Percentiles rank a stretch among this genome's conserved stretches.
These are phyloP conservation scores for Zea luxurians DNA, from an alignment of 176 grass and related monocot genomes.

Conservation along the genomic window DNA sequence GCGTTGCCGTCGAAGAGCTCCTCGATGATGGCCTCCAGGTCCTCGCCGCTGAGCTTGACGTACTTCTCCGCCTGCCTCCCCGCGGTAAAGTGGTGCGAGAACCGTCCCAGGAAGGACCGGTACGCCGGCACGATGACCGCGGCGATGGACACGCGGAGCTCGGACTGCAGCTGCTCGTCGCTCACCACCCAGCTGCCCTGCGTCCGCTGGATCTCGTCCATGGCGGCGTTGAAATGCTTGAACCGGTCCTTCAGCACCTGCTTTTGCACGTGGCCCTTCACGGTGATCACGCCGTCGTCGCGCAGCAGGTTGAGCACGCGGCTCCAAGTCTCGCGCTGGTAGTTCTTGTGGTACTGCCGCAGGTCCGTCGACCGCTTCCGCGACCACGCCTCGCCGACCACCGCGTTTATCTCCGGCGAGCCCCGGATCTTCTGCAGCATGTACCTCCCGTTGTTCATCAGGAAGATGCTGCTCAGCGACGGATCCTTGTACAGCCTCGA, in stretches of 20 bases:
- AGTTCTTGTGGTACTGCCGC: slow-evolving; percentile 92
- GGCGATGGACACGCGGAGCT: slow-evolving; percentile 82
- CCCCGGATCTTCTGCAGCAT: slow-evolving; percentile 87
- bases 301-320: slow-evolving; percentile 58
- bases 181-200: slow-evolving; percentile 81
- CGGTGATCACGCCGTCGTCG: slow-evolving; percentile 74
- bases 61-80: slow-evolving; percentile 87
- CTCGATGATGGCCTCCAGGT: slow-evolving; percentile 80
- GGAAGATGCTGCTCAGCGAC: slow-evolving; percentile 62
- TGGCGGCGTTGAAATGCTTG: slow-evolving; percentile 84
- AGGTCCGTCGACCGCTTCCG: slow-evolving; percentile 73
- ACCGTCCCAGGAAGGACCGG: slow-evolving; percentile 70
- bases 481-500: slow-evolving; percentile 73
- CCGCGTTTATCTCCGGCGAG: slow-evolving; percentile 59
- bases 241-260: slow-evolving; percentile 79
- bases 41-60: slow-evolving; percentile 70
- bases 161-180: slow-evolving; percentile 94
- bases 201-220: slow-evolving; percentile 88
- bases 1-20: slow-evolving; percentile 84
- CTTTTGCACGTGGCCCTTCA: slow-evolving; percentile 71
- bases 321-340: slow-evolving; percentile 94
- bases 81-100: slow-evolving; percentile 52
- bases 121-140: slow-evolving; percentile 88
- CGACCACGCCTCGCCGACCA: slow-evolving; percentile 71
- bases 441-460: slow-evolving; percentile 95